Conservation (phyloP, 208 protist species). For the Crithidia brevicula region DNA sequence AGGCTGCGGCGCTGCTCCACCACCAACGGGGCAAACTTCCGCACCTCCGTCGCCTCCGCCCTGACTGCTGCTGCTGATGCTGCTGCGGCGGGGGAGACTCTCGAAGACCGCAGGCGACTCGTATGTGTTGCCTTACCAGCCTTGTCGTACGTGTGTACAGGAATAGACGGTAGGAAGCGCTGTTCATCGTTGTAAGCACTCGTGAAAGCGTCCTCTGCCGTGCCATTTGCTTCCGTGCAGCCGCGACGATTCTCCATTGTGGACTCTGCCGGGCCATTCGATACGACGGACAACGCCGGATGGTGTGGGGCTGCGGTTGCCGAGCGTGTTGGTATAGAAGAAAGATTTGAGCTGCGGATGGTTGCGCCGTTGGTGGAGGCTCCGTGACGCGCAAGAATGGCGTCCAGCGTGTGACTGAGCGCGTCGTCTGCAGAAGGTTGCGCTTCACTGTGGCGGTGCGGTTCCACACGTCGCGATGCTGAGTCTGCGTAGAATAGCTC, state of each 20-base stretch:
- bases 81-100: background rate
- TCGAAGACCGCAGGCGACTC: background rate
- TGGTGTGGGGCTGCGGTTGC: too few relatives aligned
- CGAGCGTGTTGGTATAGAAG: too few relatives aligned
- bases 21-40: slow-evolving; percentile 10
- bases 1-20: background rate
- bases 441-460: too few relatives aligned
- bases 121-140: background rate
- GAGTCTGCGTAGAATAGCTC: too few relatives aligned
- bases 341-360: background rate
- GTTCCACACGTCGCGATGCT: too few relatives aligned
- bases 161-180: background rate
- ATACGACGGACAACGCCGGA: too few relatives aligned
- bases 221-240: too few relatives aligned
- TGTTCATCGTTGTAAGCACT: background rate
- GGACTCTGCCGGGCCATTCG: background rate
- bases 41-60: background rate
- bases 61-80: background rate
- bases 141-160: background rate
- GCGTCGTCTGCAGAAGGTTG: too few relatives aligned
- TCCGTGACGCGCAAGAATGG: background rate
- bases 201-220: too few relatives aligned
- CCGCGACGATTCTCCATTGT: too few relatives aligned
- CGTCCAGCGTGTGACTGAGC: slow-evolving; percentile 7
- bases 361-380: background rate